Base-by-base conservation (phyloP, 805 yeast genomes). In the Candida succiphila region DNA sequence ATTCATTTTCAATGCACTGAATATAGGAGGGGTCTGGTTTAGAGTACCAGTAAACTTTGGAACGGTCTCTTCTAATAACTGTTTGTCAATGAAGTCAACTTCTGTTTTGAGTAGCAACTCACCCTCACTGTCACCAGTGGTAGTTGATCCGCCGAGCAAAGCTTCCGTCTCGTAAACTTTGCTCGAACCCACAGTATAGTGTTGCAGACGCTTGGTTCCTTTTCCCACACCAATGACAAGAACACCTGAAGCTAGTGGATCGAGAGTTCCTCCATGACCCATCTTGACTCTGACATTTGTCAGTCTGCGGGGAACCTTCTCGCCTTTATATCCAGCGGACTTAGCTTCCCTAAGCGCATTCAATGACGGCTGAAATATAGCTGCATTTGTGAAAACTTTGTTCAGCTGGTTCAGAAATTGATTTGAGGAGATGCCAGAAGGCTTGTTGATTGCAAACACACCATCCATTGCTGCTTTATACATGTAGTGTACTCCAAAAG, bases 201-300 rank as follows among this genome's bases (percentile, higher is more conserved):
- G 63, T 36, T 75, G 79, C 28, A 92, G 61, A 50, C 71, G 63
- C 53, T 89, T 94, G 2, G 99, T 92, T 3, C 98, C 98, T 1
- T 65, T 41, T 5, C 96, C 96, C n/a, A 92, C 73, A 5, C 98
- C 99, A 35, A 92, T 67, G 2, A 94, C 89, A 27, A 84, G 56
- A 1, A 89, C 88, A 9, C 99, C 99, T n/a, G 87, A 77, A 0
- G 99, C 99, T 28, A 84, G 58, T 0, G 97, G 96, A 49, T 92
- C 99, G 25, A 92, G 63, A 0, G 99, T 92, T 8, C 99, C 99
- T 15, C 98, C 99, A 55, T 92, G 99, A 1, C 99, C 99, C 65
- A 89, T 80, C 49, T 92, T 92, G 23, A 88, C 76, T 45, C 77
- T 78, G 4, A 71, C 61, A 22, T 65, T 64, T 17, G 67, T 60